phyloP scores from a whole-genome alignment of 2,329 filamentous ascomycete species.

The Apiospora aurea region DNA sequence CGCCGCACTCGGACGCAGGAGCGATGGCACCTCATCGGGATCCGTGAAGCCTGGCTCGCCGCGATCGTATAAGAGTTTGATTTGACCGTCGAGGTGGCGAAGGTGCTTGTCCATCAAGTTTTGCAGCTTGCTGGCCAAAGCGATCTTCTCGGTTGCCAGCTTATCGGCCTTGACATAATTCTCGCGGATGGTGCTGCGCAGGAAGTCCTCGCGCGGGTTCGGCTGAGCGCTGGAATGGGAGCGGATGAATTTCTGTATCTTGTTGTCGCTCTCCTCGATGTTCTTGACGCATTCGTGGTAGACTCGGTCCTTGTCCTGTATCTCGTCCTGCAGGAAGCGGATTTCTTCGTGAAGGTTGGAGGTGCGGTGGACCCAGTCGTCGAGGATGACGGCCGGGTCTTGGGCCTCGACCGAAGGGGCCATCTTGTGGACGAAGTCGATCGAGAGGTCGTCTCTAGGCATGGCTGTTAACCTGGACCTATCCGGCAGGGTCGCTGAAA shows the following conservation, averaged over 20 bases:
- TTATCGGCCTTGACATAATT: slow-evolving; percentile 73
- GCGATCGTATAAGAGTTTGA: slow-evolving; percentile 68
- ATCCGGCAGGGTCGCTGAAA: slow-evolving; percentile 32
- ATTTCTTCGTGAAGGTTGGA: slow-evolving; percentile 85
- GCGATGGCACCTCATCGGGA: slow-evolving; percentile 68
- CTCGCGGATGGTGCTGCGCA: slow-evolving; percentile 70
- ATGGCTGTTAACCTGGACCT: slow-evolving; percentile 65
- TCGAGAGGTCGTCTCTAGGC: slow-evolving; percentile 76
- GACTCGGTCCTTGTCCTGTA: slow-evolving; percentile 78
- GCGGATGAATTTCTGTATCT: slow-evolving; percentile 84
- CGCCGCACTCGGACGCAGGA: slow-evolving; percentile 64
- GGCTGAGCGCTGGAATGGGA: slow-evolving; percentile 74
- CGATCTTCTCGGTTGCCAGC: slow-evolving; percentile 78
- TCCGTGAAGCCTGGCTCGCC: slow-evolving; percentile 68
- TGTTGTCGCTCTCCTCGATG: slow-evolving; percentile 75
- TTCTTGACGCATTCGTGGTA: slow-evolving; percentile 72
- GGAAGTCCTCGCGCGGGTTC: slow-evolving; percentile 77
- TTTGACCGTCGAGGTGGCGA: slow-evolving; percentile 67
- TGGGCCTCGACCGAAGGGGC: slow-evolving; percentile 63
- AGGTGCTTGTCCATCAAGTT: slow-evolving; percentile 67
- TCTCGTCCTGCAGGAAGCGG: slow-evolving; percentile 83
- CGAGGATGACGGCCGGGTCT: slow-evolving; percentile 74
- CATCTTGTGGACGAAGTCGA: slow-evolving; percentile 74
- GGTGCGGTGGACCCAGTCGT: slow-evolving; percentile 78
- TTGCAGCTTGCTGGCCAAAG: slow-evolving; percentile 70